Evolutionary conservation across 306 rosid species (phyloP).

Genomic region (Pueraria montana): DNA sequence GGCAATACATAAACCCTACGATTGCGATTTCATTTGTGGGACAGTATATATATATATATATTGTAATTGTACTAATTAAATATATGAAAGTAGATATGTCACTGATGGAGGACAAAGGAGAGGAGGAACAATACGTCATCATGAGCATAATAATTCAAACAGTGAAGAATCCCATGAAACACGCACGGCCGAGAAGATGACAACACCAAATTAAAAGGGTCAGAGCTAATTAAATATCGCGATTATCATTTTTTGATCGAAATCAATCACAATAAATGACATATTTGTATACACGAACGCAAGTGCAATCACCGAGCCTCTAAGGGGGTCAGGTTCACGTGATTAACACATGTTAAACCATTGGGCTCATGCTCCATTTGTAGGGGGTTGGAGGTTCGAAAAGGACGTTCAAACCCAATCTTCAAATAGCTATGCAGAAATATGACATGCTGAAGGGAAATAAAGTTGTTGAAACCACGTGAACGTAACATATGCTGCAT

Average conservation of each 20-base stretch:
- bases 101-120: neutral
- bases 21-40: too few species aligned
- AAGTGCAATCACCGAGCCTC: neutral
- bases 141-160: neutral
- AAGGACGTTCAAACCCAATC: neutral
- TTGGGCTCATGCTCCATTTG: constrained; percentile 28
- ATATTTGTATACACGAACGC: neutral
- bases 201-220: neutral
- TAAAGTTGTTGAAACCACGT: constrained; percentile 29
- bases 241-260: neutral
- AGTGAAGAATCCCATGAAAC: constrained; percentile 28
- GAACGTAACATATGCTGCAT: constrained; percentile 21
- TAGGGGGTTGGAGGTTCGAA: neutral
- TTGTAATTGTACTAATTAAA: too few species aligned
- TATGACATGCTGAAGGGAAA: neutral
- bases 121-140: neutral
- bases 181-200: neutral
- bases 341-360: constrained; percentile 20
- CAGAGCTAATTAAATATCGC: neutral
- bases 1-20: too few species aligned
- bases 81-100: too few species aligned
- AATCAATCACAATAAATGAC: neutral
- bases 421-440: neutral
- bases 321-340: constrained; percentile 32
- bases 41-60: too few species aligned